Base-by-base conservation (phyloP, 768 basidiomycete genomes). In the Boletus sp. region DNA sequence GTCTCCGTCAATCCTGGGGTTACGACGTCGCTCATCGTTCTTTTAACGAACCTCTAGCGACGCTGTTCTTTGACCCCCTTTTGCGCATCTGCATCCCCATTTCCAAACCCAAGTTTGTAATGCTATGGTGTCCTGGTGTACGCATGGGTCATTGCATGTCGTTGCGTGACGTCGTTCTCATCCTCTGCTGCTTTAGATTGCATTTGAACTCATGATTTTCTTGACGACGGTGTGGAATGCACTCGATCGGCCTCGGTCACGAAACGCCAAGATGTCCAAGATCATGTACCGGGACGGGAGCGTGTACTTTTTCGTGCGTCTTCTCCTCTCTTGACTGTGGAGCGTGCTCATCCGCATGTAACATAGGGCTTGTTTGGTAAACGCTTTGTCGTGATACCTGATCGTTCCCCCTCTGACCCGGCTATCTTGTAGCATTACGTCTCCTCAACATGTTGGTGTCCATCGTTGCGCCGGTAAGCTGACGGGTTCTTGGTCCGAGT, bases 41-140 rank as follows among this genome's bases (percentile, higher is more conserved):
- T n/a, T n/a, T n/a, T n/a, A n/a, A n/a, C n/a, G n/a, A 24, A 15
- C 12, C 28, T 42, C n/a, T 47, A 70, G 69, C 70, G 5, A 55
- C 46, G 1, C 17, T 70, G 5, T 4, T 56, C 6, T 53, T 63
- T 42, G 42, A 63, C 0, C 56, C 61, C 1, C 0, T 33, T 9
- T 18, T 64, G 40, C 68, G 55, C n/a, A 14, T 64, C 20, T 74
- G 73, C 32, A 46, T 59, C 0, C 66, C 70, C 18, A 52, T 4
- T 2, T 4, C 15, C 7, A 71, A 63, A 42, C 64, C 68, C 30
- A 50, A 62, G 10, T 62, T 69, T 7, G 44, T 55, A 11, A 15
- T 69, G 52, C 51, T 73, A 4, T 73, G 71, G 72, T 18, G 44
- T 20, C 72, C 72, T 7, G 72, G 72, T 12, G 69, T 73, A n/a